Base-by-base conservation (phyloP, 352 stramenopile genomes). In the Pythium biforme region DNA sequence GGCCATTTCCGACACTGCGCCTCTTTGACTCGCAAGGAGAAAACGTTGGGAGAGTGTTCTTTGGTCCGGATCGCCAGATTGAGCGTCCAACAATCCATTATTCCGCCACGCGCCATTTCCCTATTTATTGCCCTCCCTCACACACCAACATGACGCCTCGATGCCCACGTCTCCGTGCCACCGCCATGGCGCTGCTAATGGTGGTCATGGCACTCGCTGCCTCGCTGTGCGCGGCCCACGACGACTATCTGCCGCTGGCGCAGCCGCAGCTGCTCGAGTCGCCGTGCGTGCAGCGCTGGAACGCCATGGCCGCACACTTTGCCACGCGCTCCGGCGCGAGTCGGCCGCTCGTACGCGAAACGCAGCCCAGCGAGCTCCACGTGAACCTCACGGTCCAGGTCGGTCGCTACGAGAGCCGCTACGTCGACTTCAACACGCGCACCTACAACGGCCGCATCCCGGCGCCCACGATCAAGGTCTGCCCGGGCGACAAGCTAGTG, bases 391-490 rank as follows among this genome's bases (percentile, higher is more conserved):
- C 75, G 12, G 82, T 91, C 34, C 60, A 73, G 25, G 52, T 85
- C 48, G 61, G 73, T 25, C 77, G 82, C 51, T 91, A 88, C 68
- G 82, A 83, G 57, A 89, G 79, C 62, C 65, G 76, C 47, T 91
- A 91, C 59, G 75, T 92, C 45, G 70, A 72, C 62, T 89, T 92
- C 46, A 90, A 87, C 63, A 89, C 83, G 49, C 74, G 83, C 56
- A 79, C 83, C 34, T 92, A 83, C 72, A 88, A 89, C 63, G 81
- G 79, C 33, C 68, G 64, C 12, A 69, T 92, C 39, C 83, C 83
- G 6, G 77, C 76, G 20, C 83, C 83, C 4, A 90, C 81, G 14
- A 88, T 92, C 65, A 86, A 86, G 47, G 70, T 92, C 33, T 90
- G 81, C 61, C 81, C 83, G 1, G 83, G 83, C 22, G 83, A 92